phyloP scores from a whole-genome alignment of 768 basidiomycete species.

The Gyrodon lividus region DNA sequence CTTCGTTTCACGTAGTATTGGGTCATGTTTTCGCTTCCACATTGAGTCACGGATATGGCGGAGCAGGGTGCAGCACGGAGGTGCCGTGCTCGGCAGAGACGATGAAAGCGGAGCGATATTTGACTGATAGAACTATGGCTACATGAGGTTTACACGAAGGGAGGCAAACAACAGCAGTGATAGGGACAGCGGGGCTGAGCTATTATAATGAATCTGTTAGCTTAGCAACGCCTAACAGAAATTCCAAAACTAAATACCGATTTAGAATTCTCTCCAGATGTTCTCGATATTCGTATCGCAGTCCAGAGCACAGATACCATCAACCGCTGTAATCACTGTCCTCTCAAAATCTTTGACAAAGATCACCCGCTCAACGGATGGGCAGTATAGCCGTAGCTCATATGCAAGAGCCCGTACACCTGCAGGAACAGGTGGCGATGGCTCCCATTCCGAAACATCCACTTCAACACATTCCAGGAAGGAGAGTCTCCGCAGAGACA shows the following conservation, averaged over 20 bases:
- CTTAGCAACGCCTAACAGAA: background rate
- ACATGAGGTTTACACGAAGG: conserved; percentile 19
- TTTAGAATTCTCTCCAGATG: conserved; percentile 34
- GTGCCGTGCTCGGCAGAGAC: conserved; percentile 9
- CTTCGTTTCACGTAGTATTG: conserved; percentile 2
- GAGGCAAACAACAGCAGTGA: conserved; percentile 6
- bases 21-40: conserved; percentile 9
- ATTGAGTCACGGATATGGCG: conserved; percentile 1
- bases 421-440: conserved; percentile 48
- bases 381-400: conserved; percentile 62
- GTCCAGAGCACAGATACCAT: conserved; percentile 30
- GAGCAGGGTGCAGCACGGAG: too few species aligned
- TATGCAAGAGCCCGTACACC: conserved; percentile 58
- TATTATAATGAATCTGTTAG: conserved; percentile 3
- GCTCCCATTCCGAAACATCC: conserved; percentile 66
- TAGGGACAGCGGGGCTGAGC: conserved; percentile 1
- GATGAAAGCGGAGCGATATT: background rate
- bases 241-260: conserved; percentile 11
- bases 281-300: conserved; percentile 22
- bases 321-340: conserved; percentile 41
- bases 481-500: conserved; percentile 51
- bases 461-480: conserved; percentile 56
- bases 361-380: conserved; percentile 49
- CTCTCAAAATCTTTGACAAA: conserved; percentile 66
- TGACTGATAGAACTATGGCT: conserved; percentile 8